Evolutionary conservation across 345 rosid species (phyloP).

Genomic region (Populus pruinosa): DNA sequence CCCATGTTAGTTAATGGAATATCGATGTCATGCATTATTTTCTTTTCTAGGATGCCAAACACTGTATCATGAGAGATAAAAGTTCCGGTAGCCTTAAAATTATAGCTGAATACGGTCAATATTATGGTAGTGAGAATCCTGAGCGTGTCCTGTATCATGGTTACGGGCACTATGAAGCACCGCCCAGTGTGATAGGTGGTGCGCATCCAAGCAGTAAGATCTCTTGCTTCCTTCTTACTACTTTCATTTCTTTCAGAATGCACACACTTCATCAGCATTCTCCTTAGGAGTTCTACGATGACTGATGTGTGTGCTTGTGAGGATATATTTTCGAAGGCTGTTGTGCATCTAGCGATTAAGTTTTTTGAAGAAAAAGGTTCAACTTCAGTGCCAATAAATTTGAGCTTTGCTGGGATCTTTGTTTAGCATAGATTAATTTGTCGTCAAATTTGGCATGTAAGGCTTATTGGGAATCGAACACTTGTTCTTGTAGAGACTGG

Average conservation of each 20-base stretch:
- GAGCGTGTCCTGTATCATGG: constrained; percentile 55
- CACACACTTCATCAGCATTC: neutral
- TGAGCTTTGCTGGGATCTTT: neutral
- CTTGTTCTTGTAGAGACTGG: neutral
- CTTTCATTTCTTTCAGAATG: neutral
- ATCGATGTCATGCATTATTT: neutral
- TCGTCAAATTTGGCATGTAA: neutral
- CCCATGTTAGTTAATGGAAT: neutral
- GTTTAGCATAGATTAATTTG: neutral
- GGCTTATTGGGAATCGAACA: neutral
- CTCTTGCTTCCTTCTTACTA: constrained; percentile 5
- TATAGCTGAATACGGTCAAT: constrained; percentile 64
- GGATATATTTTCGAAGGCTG: neutral
- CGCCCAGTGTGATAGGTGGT: constrained; percentile 23
- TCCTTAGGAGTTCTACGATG: neutral
- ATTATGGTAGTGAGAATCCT: constrained; percentile 52
- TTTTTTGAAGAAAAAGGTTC: neutral
- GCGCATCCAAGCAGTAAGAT: constrained; percentile 40
- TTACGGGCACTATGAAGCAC: constrained; percentile 59
- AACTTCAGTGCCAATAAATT: neutral
- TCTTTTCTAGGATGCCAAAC: constrained; percentile 45
- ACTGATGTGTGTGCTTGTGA: neutral
- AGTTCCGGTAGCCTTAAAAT: constrained; percentile 34
- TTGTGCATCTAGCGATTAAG: neutral
- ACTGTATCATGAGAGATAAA: constrained; percentile 53